These are phyloP conservation scores for Cylindrodendrum hubeiense DNA, from an alignment of 2,329 filamentous ascomycete species.

Conservation along the genomic window DNA sequence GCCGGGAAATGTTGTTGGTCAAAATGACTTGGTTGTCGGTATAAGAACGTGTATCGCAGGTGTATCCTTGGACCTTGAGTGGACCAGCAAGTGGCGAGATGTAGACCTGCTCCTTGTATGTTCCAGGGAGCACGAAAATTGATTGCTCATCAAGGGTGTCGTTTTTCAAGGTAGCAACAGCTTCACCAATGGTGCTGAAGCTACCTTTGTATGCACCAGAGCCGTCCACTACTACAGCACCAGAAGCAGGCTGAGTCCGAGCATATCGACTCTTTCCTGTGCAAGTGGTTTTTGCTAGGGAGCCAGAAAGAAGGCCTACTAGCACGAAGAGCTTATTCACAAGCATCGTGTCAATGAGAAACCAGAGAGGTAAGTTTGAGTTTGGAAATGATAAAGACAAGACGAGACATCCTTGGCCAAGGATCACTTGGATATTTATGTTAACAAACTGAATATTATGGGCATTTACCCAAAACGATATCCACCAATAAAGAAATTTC, in stretches of 20 bases:
- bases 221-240: background rate
- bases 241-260: background rate
- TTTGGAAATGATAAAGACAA: background rate
- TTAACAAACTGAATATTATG: background rate
- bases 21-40: background rate
- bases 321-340: background rate
- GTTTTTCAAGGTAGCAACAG: background rate
- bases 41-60: background rate
- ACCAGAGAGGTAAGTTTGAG: too few species aligned
- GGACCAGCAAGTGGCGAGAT: slow-evolving; percentile 1
- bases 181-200: slow-evolving; percentile 2
- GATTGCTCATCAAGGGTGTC: background rate
- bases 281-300: background rate
- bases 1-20: slow-evolving; percentile 2
- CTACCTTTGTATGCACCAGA: background rate
- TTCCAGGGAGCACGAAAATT: slow-evolving; percentile 7
- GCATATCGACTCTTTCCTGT: background rate
- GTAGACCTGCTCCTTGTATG: slow-evolving; percentile 7
- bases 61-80: background rate
- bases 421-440: background rate
- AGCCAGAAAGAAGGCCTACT: background rate
- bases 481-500: background rate
- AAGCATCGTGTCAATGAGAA: background rate
- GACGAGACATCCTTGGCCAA: background rate
- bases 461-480: background rate